Base-by-base conservation (phyloP, 495 filamentous ascomycete genomes). In the Tuber aestivum region DNA sequence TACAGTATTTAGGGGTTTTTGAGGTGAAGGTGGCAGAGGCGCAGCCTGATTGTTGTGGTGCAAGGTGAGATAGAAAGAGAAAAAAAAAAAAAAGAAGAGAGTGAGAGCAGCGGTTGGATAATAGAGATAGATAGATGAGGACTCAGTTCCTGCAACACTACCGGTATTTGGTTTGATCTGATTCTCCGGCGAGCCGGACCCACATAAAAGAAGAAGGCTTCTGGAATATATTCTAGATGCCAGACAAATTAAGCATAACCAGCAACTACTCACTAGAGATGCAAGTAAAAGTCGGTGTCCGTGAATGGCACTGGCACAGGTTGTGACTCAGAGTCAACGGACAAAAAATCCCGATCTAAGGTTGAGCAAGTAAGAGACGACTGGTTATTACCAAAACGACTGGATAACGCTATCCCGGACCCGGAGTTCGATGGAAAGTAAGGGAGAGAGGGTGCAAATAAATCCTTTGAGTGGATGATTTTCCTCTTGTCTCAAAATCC, bases 201-300 rank as follows among this genome's bases (percentile, higher is more conserved):
- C 56, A 65, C 56, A 65, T 65, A 65, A 35, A 65, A 65, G 50
- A 56, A 56, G 50, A 65, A 65, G 56, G 56, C 56, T 65, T 65
- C 56, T 65, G 56, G 56, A 65, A 65, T 35, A 65, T 65, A 65
- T 32, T 65, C 56, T 65, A 65, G 56, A n/a, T 65, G 56, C 35
- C 73, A 70, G 75, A 79, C 76, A 41, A 79, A 79, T 79, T 79
- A 79, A 79, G 78, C 77, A 79, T 79, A 79, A 79, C 78, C 73
- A 70, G 76, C 77, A 79, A 71, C 61, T 75, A 70, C 56, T 61
- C n/a, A 65, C 56, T 35, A 79, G 70, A 79, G 78, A 79, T 76
- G 76, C 75, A 79, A 71, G 65, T 79, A 79, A 79, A 76, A 69
- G 76, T 50, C 50, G 48, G 78, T 65, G 72, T 73, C 71, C 72